phyloP scores from a whole-genome alignment of 495 filamentous ascomycete species.

The Aspergillus saccharolyticus region DNA sequence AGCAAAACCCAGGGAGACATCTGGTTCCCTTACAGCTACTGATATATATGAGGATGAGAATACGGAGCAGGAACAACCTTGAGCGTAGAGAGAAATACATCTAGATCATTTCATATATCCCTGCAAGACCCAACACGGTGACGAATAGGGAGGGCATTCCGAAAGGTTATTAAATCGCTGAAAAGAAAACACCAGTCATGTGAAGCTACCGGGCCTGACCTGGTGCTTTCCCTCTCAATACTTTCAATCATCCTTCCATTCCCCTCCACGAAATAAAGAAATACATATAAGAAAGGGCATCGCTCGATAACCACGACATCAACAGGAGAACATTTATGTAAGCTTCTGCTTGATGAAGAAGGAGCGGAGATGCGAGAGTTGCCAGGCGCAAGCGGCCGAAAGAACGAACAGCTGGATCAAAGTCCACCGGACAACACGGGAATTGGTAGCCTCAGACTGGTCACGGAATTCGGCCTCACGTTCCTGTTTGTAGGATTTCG shows the following conservation, averaged over 20 bases:
- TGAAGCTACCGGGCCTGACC: background rate
- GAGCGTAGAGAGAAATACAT: background rate
- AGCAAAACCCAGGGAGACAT: no score
- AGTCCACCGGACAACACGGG: conserved; percentile 89
- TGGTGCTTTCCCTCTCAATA: background rate
- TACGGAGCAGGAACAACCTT: no score
- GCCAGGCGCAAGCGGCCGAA: conserved; percentile 91
- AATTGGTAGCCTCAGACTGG: conserved; percentile 91
- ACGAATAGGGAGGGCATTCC: background rate
- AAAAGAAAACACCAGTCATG: conserved; percentile 4
- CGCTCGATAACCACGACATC: background rate
- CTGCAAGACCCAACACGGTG: background rate
- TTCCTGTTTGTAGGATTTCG: conserved; percentile 54
- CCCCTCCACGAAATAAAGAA: background rate
- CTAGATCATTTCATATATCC: background rate
- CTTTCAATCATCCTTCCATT: background rate
- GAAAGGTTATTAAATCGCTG: background rate
- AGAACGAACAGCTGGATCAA: conserved; percentile 85
- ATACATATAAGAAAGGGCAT: background rate
- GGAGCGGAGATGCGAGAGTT: conserved; percentile 85
- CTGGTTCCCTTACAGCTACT: no score
- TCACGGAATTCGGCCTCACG: conserved; percentile 97
- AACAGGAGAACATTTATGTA: conserved; percentile 45
- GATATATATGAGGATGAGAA: no score
- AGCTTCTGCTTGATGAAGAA: conserved; percentile 99